Evolutionary conservation across 164 flowering plant species (phyloP).

Genomic region (Magnolia sinica): DNA sequence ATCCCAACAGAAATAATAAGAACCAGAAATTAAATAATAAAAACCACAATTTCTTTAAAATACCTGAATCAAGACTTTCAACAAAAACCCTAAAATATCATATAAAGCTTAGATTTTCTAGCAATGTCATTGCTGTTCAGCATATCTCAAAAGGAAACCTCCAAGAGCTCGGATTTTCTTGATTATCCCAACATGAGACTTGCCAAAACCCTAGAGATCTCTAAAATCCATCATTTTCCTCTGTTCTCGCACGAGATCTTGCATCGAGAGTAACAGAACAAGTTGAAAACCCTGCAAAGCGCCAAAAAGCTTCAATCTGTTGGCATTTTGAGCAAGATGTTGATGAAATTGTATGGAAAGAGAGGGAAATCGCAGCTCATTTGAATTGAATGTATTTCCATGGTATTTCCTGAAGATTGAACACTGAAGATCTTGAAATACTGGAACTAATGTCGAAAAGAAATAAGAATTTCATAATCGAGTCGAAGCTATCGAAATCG

Average conservation of each 20-base stretch:
- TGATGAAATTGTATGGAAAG: not conserved
- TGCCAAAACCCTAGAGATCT: not conserved
- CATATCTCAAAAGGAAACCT: not conserved
- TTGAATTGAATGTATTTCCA: not conserved
- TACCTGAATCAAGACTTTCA: not conserved
- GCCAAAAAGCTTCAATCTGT: not conserved
- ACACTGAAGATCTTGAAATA: not conserved
- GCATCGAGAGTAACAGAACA: not conserved
- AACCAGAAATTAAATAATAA: too few relatives aligned
- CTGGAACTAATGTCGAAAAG: too few relatives aligned
- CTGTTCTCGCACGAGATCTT: not conserved
- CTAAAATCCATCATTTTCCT: too few relatives aligned
- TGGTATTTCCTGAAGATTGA: not conserved
- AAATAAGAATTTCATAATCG: not conserved
- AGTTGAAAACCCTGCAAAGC: too few relatives aligned
- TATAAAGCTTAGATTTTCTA: not conserved
- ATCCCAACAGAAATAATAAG: too few relatives aligned
- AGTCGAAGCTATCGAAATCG: not conserved
- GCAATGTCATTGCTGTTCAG: not conserved
- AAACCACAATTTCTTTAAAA: not conserved
- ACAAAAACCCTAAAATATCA: not conserved
- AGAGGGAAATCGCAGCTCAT: not conserved
- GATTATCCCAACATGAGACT: not conserved
- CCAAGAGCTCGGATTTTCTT: not conserved
- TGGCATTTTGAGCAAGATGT: not conserved